These are phyloP conservation scores for Beta vulgaris DNA, from an alignment of 148 eudicot species.

Conservation along the genomic window DNA sequence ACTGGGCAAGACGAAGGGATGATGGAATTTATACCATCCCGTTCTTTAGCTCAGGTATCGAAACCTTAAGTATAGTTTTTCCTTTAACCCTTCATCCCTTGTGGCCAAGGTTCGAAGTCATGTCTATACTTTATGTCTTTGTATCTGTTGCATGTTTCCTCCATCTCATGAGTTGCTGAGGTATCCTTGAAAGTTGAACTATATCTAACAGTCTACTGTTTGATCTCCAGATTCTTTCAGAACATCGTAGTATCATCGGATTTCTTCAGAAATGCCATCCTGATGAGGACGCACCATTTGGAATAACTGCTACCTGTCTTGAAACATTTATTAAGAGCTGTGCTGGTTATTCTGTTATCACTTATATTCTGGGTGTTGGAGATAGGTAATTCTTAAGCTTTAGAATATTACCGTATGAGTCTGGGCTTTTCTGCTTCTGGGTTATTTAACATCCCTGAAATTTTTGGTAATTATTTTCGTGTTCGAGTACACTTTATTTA, in stretches of 20 bases:
- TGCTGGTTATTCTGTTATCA: conserved; percentile 97
- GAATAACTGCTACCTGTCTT: conserved; percentile 91
- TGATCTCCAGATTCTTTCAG: conserved; percentile 71
- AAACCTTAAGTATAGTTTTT: no score
- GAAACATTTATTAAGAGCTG: conserved; percentile 98
- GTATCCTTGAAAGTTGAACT: conserved; percentile 1
- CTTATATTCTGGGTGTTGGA: conserved; percentile 94
- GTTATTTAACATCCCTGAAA: neutral
- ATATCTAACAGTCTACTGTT: conserved; percentile 11
- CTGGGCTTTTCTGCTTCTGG: neutral
- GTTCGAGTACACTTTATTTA: neutral
- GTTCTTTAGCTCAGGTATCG: conserved; percentile 86
- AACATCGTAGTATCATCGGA: conserved; percentile 83
- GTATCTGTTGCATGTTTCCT: neutral
- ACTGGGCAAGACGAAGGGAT: conserved; percentile 99
- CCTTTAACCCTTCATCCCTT: neutral
- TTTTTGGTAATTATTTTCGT: neutral
- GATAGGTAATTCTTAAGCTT: conserved; percentile 59
- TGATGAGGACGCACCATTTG: conserved; percentile 91
- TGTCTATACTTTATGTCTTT: neutral
- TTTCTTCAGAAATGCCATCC: conserved; percentile 95
- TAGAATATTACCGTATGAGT: neutral
- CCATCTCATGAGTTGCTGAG: neutral
- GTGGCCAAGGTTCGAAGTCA: neutral
- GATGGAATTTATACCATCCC: conserved; percentile 94